Evolutionary conservation across 257 asterid species (phyloP).

Genomic region (Solanum sejunctum): DNA sequence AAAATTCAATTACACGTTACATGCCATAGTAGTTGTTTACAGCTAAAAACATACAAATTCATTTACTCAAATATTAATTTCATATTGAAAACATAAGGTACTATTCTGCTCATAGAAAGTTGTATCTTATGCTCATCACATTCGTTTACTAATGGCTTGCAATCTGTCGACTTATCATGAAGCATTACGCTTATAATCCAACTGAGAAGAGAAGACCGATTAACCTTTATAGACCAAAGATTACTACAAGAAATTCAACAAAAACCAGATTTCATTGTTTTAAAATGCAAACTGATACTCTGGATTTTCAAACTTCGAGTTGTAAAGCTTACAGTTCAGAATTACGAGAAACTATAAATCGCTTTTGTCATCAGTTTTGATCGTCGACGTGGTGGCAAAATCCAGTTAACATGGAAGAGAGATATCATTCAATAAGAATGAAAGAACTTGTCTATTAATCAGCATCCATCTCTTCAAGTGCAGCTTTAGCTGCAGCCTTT

Average conservation of each 20-base stretch:
- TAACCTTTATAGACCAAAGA: background rate
- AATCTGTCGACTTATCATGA: no score
- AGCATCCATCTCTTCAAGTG: conserved; percentile 97
- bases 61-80: no score
- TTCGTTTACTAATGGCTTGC: no score
- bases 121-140: background rate
- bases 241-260: background rate
- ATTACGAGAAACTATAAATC: background rate
- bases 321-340: background rate
- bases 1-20: background rate
- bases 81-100: background rate
- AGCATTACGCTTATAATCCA: background rate
- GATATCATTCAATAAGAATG: background rate
- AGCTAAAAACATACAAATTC: no score
- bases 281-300: background rate
- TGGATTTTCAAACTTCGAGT: background rate
- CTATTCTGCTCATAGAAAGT: background rate
- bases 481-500: conserved; percentile 84
- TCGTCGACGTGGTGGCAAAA: background rate
- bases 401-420: background rate
- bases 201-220: background rate
- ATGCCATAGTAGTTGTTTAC: no score
- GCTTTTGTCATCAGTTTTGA: background rate
- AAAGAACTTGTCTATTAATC: conserved; percentile 24
- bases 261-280: background rate